A percentile compares a stretch with the other conserved stretches of the same genome.
These are phyloP conservation scores for Hypericum perforatum DNA, from an alignment of 345 rosid genomes.

Conservation along the genomic window DNA sequence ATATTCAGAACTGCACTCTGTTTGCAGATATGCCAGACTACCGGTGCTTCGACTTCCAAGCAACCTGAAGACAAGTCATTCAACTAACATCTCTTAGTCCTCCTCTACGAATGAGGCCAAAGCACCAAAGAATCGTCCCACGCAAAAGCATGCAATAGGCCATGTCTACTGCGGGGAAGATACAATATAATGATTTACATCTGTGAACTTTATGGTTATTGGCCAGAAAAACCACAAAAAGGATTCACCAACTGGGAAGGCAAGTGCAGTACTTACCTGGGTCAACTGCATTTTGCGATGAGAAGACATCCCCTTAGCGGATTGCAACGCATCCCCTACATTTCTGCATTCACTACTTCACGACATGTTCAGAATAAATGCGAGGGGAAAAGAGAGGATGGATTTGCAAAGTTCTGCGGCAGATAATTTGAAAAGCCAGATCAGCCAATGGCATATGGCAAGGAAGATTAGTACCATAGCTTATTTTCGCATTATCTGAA, in stretches of 20 bases:
- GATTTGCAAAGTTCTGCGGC: conserved; percentile 6
- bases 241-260: not conserved
- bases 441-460: not conserved
- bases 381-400: conserved; percentile 1
- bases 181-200: too few relatives aligned
- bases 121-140: too few relatives aligned
- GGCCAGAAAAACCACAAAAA: too few relatives aligned
- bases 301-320: conserved; percentile 54
- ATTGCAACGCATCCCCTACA: conserved; percentile 55
- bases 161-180: too few relatives aligned
- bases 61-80: too few relatives aligned
- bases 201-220: too few relatives aligned
- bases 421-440: conserved; percentile 2
- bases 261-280: conserved; percentile 37
- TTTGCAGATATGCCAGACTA: too few relatives aligned
- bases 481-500: conserved; percentile 48
- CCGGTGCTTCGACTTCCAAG: too few relatives aligned
- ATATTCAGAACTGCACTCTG: too few relatives aligned
- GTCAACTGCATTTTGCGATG: conserved; percentile 51
- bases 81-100: too few relatives aligned
- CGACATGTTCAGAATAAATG: conserved; percentile 24
- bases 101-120: too few relatives aligned
- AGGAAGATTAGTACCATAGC: conserved; percentile 37
- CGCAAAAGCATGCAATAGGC: too few relatives aligned
- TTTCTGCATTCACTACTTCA: conserved; percentile 49